phyloP scores from a whole-genome alignment of 768 basidiomycete species.

The Naganishia friedmannii region DNA sequence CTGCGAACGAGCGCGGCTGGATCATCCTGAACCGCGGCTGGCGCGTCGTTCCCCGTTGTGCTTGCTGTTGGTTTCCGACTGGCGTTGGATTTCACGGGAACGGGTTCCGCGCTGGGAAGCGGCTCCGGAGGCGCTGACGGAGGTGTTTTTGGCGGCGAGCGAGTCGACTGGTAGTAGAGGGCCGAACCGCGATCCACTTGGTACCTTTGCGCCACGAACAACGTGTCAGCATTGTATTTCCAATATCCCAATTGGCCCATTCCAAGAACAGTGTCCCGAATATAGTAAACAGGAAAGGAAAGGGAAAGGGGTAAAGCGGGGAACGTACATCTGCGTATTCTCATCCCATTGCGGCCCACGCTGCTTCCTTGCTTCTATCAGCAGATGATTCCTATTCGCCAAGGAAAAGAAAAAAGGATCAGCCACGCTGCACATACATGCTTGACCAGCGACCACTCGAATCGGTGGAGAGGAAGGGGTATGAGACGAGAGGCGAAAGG shows the following conservation, averaged over 20 bases:
- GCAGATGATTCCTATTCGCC: conserved; percentile 46
- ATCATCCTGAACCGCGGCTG: background rate
- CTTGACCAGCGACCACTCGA: no score
- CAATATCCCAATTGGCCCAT: no score
- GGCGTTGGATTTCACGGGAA: background rate
- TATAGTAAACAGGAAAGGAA: no score
- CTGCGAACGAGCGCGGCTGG: background rate
- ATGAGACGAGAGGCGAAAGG: no score
- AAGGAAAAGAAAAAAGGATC: no score
- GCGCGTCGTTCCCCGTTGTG: background rate
- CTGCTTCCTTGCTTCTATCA: conserved; percentile 46
- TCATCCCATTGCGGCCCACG: conserved; percentile 52
- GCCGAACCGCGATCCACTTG: conserved; percentile 31
- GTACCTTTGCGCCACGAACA: conserved; percentile 6
- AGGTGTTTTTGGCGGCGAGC: conserved; percentile 26
- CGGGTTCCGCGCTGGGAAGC: background rate
- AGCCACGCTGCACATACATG: background rate
- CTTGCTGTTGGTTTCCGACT: background rate
- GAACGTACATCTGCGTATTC: conserved; percentile 35
- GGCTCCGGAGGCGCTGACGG: background rate
- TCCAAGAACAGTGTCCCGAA: no score
- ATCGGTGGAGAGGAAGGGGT: no score
- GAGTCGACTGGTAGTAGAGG: conserved; percentile 31
- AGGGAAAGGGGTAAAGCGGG: background rate
- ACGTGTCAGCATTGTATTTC: no score